These are phyloP conservation scores for Oxytropis ochrocephala DNA, from an alignment of 306 rosid genomes.

Conservation along the genomic window DNA sequence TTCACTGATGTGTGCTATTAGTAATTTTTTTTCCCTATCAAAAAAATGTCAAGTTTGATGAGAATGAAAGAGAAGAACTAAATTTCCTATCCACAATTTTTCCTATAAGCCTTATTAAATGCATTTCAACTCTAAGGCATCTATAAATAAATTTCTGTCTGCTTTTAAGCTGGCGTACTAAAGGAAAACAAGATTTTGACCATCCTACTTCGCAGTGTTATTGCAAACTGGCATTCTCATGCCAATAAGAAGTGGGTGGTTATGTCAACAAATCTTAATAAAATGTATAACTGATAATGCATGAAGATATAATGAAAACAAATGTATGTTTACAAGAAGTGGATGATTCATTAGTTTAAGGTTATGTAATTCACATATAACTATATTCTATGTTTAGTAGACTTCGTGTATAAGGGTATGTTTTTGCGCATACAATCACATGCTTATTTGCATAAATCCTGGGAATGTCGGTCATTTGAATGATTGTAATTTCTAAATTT, in stretches of 20 bases:
- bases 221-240: conserved; percentile 4
- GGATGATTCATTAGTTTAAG: too few relatives aligned
- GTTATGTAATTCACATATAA: too few relatives aligned
- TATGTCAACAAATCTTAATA: neutral
- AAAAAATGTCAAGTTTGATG: conserved; percentile 10
- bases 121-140: neutral
- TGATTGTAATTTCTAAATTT: too few relatives aligned
- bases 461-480: neutral
- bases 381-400: too few relatives aligned
- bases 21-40: conserved; percentile 1
- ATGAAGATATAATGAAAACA: too few relatives aligned
- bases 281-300: neutral
- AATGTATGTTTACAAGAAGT: too few relatives aligned
- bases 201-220: neutral
- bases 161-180: too few relatives aligned
- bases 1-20: conserved; percentile 12
- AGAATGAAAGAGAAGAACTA: neutral
- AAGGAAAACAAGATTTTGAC: neutral
- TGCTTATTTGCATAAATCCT: neutral
- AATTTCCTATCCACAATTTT: neutral
- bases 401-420: neutral
- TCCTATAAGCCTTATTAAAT: neutral
- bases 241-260: neutral
- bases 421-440: neutral
- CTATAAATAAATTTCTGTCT: too few relatives aligned